Percentiles rank a stretch among this genome's conserved stretches.
Evolutionary conservation across 805 yeast genomes (phyloP).

Genomic region (Torulaspora maleeae): DNA sequence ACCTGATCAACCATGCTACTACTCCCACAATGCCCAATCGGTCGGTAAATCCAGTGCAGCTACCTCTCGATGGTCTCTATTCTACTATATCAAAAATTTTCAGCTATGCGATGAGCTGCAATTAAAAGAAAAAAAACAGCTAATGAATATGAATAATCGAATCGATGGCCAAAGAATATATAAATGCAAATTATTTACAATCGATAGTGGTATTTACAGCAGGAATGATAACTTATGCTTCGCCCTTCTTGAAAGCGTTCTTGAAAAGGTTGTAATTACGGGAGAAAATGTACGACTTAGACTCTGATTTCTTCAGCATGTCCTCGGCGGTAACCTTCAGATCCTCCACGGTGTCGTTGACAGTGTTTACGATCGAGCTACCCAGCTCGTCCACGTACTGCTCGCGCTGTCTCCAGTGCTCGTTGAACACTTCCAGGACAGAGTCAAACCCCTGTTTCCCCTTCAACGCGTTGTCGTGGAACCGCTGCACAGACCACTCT

Average conservation of each 20-base stretch:
- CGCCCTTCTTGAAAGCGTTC: constrained; percentile 17
- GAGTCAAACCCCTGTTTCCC: constrained; percentile 84
- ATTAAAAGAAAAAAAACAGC: not conserved
- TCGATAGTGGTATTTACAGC: not conserved
- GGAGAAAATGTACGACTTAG: constrained; percentile 15
- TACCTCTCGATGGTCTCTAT: not conserved
- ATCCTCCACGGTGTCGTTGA: constrained; percentile 34
- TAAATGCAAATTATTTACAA: constrained; percentile 3
- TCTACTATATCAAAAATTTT: constrained; percentile 2
- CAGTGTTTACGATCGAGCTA: constrained; percentile 25
- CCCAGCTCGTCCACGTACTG: constrained; percentile 31
- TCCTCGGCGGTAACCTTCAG: constrained; percentile 22
- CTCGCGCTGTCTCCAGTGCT: constrained; percentile 31
- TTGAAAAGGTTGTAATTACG: constrained; percentile 16
- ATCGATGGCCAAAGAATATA: not conserved
- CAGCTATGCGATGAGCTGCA: not conserved
- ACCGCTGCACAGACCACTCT: constrained; percentile 87
- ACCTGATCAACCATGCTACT: constrained; percentile 6
- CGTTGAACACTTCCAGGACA: constrained; percentile 52
- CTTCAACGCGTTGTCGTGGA: constrained; percentile 76
- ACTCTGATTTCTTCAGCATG: constrained; percentile 27
- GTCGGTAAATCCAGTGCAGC: not conserved
- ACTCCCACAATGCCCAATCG: not conserved
- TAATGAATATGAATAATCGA: not conserved
- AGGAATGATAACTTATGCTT: not conserved